A percentile compares a stretch with the other conserved stretches of the same genome.
Conservation (phyloP, 768 basidiomycete genomes). For the Tricholoma furcatifolium region DNA sequence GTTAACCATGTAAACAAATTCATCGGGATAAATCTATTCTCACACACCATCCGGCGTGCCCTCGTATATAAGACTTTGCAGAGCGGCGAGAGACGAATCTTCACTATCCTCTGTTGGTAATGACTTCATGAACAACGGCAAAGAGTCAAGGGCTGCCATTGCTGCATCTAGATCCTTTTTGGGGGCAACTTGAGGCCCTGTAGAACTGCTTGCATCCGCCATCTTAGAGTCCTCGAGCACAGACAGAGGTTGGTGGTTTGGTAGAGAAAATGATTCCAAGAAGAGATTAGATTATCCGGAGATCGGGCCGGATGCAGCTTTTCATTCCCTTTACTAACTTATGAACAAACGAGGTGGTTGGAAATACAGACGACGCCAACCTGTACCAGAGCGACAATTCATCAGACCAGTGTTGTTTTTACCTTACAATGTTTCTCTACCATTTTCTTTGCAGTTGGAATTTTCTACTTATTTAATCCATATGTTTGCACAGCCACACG, state of each 20-base stretch:
- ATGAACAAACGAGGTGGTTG: too few species aligned
- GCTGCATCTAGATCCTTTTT: conserved; percentile 34
- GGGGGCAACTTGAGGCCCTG: conserved; percentile 35
- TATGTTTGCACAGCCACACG: too few species aligned
- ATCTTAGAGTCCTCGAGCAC: conserved; percentile 13
- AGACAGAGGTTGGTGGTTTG: background rate
- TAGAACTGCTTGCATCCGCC: conserved; percentile 12
- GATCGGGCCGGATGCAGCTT: too few species aligned
- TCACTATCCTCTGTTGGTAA: conserved; percentile 71
- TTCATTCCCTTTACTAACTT: too few species aligned
- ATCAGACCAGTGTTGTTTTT: background rate
- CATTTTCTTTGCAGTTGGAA: background rate
- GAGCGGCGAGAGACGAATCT: conserved; percentile 69
- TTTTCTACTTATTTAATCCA: too few species aligned
- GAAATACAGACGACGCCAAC: too few species aligned
- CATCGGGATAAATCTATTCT: conserved; percentile 11
- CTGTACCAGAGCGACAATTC: background rate
- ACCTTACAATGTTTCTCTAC: background rate
- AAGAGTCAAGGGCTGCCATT: conserved; percentile 52
- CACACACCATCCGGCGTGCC: conserved; percentile 92
- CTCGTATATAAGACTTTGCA: conserved; percentile 85
- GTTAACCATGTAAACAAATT: background rate
- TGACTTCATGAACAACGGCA: conserved; percentile 92
- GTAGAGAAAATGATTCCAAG: background rate
- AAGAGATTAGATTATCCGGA: conserved; percentile 1